Evolutionary conservation across 805 yeast genomes (phyloP).

Genomic region (Maudiozyma serrabonitensis): DNA sequence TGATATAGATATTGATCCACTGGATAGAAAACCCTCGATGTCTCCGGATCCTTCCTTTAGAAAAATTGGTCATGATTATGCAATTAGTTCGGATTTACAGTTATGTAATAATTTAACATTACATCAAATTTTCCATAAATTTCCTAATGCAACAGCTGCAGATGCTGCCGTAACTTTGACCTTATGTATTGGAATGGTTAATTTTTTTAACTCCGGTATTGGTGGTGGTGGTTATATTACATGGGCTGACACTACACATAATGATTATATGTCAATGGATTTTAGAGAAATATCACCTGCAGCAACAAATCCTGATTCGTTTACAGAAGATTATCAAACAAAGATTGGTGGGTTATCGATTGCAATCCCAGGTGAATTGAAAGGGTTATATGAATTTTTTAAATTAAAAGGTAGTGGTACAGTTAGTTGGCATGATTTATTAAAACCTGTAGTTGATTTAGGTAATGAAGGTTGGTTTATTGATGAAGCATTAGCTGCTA

Average conservation of each 20-base stretch:
- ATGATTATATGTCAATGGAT: constrained; percentile 53
- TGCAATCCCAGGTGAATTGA: constrained; percentile 85
- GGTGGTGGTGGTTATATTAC: constrained; percentile 88
- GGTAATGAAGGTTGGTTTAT: constrained; percentile 58
- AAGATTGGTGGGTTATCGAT: constrained; percentile 80
- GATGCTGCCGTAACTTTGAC: constrained; percentile 89
- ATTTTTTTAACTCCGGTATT: constrained; percentile 77
- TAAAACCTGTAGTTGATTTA: constrained; percentile 64
- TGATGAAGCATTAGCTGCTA: constrained; percentile 35
- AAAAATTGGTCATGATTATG: constrained; percentile 23
- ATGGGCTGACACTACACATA: constrained; percentile 12
- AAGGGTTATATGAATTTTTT: constrained; percentile 63
- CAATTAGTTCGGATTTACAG: constrained; percentile 32
- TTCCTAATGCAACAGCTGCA: constrained; percentile 65
- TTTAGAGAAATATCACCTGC: constrained; percentile 85
- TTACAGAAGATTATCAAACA: constrained; percentile 34
- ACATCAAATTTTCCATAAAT: constrained; percentile 19
- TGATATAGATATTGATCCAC: constrained; percentile 33
- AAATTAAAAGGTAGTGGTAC: constrained; percentile 59
- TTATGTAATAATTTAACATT: constrained; percentile 25
- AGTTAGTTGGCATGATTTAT: constrained; percentile 59
- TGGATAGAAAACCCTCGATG: constrained; percentile 30
- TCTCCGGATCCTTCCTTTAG: constrained; percentile 24
- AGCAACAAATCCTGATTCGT: constrained; percentile 57
- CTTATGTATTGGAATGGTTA: constrained; percentile 75